A percentile compares a stretch with the other conserved stretches of the same genome.
Conservation (phyloP, 2,329 filamentous ascomycete species). For the Ascochyta koolunga region DNA sequence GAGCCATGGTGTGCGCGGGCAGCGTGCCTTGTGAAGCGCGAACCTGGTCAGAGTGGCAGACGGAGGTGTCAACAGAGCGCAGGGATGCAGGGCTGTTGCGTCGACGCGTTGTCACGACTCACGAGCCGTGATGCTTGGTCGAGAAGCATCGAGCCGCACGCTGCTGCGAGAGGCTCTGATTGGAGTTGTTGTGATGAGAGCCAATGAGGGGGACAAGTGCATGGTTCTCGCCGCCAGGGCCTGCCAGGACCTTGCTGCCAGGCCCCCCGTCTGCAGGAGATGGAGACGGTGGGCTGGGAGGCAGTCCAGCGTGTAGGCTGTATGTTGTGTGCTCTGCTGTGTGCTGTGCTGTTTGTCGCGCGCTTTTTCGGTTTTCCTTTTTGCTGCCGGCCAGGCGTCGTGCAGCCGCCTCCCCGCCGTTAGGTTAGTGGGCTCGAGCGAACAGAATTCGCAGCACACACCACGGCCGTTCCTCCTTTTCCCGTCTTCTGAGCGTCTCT, state of each 20-base stretch:
- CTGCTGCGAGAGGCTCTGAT: conserved; percentile 2
- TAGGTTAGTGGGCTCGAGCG: conserved; percentile 7
- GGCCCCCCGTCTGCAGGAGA: too few relatives aligned
- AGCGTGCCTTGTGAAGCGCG: not conserved
- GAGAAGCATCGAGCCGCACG: not conserved
- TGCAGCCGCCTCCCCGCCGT: conserved; percentile 15
- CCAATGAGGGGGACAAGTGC: conserved; percentile 2
- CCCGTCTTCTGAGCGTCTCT: not conserved
- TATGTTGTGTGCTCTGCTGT: too few relatives aligned
- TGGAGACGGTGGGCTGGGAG: not conserved
- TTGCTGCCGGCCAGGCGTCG: not conserved
- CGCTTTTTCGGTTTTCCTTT: not conserved
- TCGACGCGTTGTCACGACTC: not conserved
- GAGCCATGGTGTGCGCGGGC: conserved; percentile 8
- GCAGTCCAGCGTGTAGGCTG: conserved; percentile 1
- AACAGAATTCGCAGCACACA: conserved; percentile 11
- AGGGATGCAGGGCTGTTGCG: conserved; percentile 5
- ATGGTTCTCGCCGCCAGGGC: conserved; percentile 2
- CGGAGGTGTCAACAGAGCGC: not conserved
- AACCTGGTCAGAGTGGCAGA: conserved; percentile 11
- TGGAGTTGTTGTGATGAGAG: not conserved
- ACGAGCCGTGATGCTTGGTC: not conserved
- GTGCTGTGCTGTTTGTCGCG: not conserved
- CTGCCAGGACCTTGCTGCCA: too few relatives aligned
- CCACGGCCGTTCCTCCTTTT: not conserved